phyloP scores from a whole-genome alignment of 768 basidiomycete species.

The Daedaleopsis nitida region DNA sequence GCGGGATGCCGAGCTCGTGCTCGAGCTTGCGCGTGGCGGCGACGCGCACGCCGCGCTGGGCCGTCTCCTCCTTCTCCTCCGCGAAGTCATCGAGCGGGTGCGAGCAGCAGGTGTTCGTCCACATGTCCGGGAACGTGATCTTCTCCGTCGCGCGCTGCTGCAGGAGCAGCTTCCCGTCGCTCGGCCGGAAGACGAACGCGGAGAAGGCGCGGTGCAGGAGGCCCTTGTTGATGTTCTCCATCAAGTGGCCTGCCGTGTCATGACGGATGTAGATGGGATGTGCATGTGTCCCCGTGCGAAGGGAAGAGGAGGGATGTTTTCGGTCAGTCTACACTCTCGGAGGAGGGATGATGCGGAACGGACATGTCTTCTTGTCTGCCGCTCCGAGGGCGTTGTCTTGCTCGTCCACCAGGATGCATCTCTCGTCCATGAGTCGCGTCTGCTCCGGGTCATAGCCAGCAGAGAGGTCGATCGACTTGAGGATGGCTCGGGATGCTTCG shows the following conservation, averaged over 20 bases:
- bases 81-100: slow-evolving; percentile 94
- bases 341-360: slow-evolving; percentile 29
- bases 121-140: slow-evolving; percentile 99
- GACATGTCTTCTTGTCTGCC: slow-evolving; percentile 95
- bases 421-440: slow-evolving; percentile 93
- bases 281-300: not conserved
- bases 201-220: slow-evolving; percentile 98
- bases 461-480: slow-evolving; percentile 77
- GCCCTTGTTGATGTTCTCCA: slow-evolving; percentile 94
- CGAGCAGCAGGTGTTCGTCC: slow-evolving; percentile 99
- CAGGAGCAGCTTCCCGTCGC: slow-evolving; percentile 88
- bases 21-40: slow-evolving; percentile 96
- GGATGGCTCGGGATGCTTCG: slow-evolving; percentile 59
- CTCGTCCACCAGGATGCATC: slow-evolving; percentile 90
- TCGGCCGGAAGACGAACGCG: slow-evolving; percentile 93
- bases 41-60: slow-evolving; percentile 80
- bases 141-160: slow-evolving; percentile 98
- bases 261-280: not conserved
- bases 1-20: slow-evolving; percentile 94
- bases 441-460: slow-evolving; percentile 86
- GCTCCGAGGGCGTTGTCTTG: slow-evolving; percentile 84
- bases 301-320: not conserved
- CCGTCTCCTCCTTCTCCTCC: slow-evolving; percentile 72
- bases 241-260: slow-evolving; percentile 75
- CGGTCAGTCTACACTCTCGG: not conserved